These are phyloP conservation scores for Phytophthora fragariae DNA, from an alignment of 352 stramenopile species.

Conservation along the genomic window DNA sequence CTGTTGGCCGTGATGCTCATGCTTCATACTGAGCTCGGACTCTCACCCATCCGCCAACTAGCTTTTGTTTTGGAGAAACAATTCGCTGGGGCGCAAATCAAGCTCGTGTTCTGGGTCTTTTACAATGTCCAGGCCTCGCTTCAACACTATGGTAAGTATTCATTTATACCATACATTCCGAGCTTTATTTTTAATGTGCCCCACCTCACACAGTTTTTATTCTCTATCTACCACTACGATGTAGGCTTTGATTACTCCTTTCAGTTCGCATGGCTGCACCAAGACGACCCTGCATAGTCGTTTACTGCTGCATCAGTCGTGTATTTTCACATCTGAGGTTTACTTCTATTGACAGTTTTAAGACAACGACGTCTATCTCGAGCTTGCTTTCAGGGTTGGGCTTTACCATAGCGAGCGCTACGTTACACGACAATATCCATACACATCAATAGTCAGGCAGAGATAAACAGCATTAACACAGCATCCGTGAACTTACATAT, in stretches of 20 bases:
- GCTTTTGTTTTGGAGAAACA: conserved; percentile 42
- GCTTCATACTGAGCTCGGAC: conserved; percentile 7
- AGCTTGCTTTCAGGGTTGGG: too few species aligned
- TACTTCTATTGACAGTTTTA: too few species aligned
- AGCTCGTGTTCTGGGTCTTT: conserved; percentile 36
- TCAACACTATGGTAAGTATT: conserved; percentile 19
- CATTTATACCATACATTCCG: not conserved
- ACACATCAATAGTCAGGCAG: too few species aligned
- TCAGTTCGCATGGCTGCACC: conserved; percentile 5
- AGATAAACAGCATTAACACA: too few species aligned
- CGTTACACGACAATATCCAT: too few species aligned
- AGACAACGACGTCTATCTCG: too few species aligned
- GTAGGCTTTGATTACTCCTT: conserved; percentile 8
- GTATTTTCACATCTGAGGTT: too few species aligned
- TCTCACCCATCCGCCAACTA: conserved; percentile 32
- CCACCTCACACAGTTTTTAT: not conserved
- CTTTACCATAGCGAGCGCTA: too few species aligned
- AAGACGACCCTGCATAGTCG: not conserved
- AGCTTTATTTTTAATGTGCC: too few species aligned
- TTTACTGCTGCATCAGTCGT: too few species aligned
- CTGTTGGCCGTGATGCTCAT: not conserved
- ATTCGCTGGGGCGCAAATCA: conserved; percentile 30
- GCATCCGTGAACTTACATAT: too few species aligned
- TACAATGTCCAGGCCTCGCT: conserved; percentile 31
- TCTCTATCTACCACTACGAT: not conserved